Percentiles rank a stretch among this genome's conserved stretches.
Conservation (phyloP, 495 filamentous ascomycete species). For the Parathielavia hyrcaniae region DNA sequence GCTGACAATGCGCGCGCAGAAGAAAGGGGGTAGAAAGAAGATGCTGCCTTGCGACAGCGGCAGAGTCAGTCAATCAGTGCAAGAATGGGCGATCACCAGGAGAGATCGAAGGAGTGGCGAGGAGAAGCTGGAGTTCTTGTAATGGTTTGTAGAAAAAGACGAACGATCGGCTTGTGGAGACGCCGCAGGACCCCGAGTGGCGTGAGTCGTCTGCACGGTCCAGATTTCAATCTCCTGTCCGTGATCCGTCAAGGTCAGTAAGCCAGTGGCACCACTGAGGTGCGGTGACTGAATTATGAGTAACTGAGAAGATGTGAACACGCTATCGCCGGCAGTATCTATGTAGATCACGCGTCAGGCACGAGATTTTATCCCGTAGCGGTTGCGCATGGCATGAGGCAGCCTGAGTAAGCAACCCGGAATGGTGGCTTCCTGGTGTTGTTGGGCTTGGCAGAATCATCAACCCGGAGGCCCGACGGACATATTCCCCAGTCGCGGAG, state of each 20-base stretch:
- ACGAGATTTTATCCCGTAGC: too few relatives aligned
- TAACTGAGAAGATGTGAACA: background rate
- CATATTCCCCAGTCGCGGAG: too few relatives aligned
- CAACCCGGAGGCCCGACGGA: too few relatives aligned
- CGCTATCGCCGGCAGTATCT: too few relatives aligned
- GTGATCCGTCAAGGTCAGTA: conserved; percentile 1
- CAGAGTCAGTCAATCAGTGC: conserved; percentile 1
- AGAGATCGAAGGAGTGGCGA: conserved; percentile 5
- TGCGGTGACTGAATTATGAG: background rate
- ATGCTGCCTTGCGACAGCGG: conserved; percentile 7
- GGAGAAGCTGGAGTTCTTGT: background rate
- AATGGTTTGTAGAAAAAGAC: conserved; percentile 4
- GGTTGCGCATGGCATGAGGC: too few relatives aligned
- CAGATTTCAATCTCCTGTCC: conserved; percentile 13
- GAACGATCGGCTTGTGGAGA: conserved; percentile 10
- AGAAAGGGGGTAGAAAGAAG: background rate
- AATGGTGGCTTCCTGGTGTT: too few relatives aligned
- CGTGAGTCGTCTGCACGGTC: conserved; percentile 10
- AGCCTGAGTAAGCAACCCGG: too few relatives aligned
- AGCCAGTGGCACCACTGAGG: conserved; percentile 8
- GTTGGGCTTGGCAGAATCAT: too few relatives aligned
- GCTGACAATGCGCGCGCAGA: conserved; percentile 1
- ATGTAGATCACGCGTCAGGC: too few relatives aligned
- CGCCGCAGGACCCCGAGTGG: conserved; percentile 4
- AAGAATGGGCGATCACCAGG: conserved; percentile 1